Evolutionary conservation across 2,329 filamentous ascomycete species (phyloP).

Genomic region (Leptographium flavum): DNA sequence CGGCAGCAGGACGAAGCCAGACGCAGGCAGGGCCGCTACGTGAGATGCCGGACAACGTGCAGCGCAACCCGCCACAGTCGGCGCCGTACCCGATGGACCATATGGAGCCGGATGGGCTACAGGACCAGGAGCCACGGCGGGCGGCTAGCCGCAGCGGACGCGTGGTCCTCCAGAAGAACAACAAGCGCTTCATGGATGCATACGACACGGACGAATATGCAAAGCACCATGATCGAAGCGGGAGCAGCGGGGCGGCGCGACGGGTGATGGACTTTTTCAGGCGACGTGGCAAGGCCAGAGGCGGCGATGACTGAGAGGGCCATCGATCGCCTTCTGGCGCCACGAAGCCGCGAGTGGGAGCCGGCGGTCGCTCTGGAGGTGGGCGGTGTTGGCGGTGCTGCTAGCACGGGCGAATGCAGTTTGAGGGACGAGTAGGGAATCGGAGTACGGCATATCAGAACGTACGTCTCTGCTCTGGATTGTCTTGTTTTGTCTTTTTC

Average conservation of each 20-base stretch:
- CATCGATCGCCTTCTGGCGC: not conserved
- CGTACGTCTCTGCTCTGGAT: not conserved
- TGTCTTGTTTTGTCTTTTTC: not conserved
- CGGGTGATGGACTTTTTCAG: slow-evolving; percentile 98
- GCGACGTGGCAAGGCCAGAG: slow-evolving; percentile 63
- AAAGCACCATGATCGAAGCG: slow-evolving; percentile 49
- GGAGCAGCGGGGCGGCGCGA: slow-evolving; percentile 75
- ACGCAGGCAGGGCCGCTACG: slow-evolving; percentile 16
- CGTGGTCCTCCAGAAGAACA: slow-evolving; percentile 67
- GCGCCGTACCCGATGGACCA: slow-evolving; percentile 32
- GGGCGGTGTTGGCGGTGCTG: not conserved
- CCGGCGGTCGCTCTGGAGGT: not conserved
- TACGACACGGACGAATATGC: slow-evolving; percentile 62
- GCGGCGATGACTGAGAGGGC: slow-evolving; percentile 35
- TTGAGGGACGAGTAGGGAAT: not conserved
- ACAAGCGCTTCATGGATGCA: slow-evolving; percentile 78
- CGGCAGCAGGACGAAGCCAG: not conserved
- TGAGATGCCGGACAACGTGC: slow-evolving; percentile 23
- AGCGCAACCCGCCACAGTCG: slow-evolving; percentile 26
- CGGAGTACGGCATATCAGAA: not conserved
- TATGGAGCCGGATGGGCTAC: slow-evolving; percentile 26
- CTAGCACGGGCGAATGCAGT: not conserved
- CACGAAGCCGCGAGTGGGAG: not conserved
- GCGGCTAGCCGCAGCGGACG: slow-evolving; percentile 17
- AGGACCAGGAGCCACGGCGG: slow-evolving; percentile 26